Base-by-base conservation (phyloP, 164 flowering plant genomes). In the Berberis vulgaris region DNA sequence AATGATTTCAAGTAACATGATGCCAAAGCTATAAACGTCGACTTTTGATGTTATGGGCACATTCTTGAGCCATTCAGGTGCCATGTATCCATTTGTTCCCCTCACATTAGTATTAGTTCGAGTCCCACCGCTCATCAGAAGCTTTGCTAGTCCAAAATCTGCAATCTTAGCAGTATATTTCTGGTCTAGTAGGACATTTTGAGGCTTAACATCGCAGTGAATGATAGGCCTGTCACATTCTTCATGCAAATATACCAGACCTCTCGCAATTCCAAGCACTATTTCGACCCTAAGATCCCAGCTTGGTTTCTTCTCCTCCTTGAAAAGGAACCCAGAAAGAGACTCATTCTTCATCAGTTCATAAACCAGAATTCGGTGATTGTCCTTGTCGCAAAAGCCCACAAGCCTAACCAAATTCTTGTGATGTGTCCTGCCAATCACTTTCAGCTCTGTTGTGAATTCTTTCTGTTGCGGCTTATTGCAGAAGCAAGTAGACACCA, bases 81-180 rank as follows among this genome's bases (percentile, higher is more conserved):
- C 79, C 13, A 73, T 70, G 53, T 79, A 79, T 38, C 82, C 82
- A 55, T 62, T 71, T 2, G 80, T 79, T 41, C 82, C 79, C 69
- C 78, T 55, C 41, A 74, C 58, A 2, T 54, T 74, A 5, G 79
- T 73, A 5, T 41, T 55, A 11, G 76, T 73, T 4, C 43, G 52
- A 6, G 67, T 69, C 44, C 69, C 70, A 42, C 65, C 76, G 8
- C 45, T 47, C 65, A 56, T 73, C 45, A 73, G 38, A 9, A 69
- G 53, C 53, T 73, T 73, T 57, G 76, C 64, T 42, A 73, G 49
- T n/a, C 76, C 73, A 58, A 73, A 73, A 42, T 73, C 76, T 2
- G 71, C 41, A 7, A 73, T 62, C 49, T 66, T 72, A 12, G 69
- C 59, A 8, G 40, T 46, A 4, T 13, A 56, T 1, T 2, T 53